phyloP scores from a whole-genome alignment of 2,329 filamentous ascomycete species.

The Aureobasidium sp. region DNA sequence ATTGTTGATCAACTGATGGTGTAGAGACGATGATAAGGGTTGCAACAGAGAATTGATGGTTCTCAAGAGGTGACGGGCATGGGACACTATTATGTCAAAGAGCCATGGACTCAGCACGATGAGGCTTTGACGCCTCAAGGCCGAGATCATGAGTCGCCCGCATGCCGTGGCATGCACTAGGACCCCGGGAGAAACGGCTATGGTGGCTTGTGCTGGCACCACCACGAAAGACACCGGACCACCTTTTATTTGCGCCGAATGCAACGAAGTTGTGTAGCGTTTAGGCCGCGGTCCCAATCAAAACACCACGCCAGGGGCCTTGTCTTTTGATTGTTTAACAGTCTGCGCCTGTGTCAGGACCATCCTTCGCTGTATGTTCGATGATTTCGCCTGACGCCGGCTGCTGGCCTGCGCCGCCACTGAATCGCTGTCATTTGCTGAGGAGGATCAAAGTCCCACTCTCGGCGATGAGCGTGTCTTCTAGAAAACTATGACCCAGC shows the following conservation, averaged over 20 bases:
- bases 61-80: not conserved
- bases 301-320: not conserved
- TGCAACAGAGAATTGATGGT: not conserved
- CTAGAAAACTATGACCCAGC: not conserved
- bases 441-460: not conserved
- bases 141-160: conserved; percentile 8
- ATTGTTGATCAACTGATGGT: not conserved
- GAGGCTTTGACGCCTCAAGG: conserved; percentile 9
- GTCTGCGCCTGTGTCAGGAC: not conserved
- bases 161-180: conserved; percentile 4
- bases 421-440: not conserved
- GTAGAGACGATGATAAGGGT: not conserved
- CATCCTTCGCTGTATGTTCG: not conserved
- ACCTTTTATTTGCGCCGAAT: not conserved
- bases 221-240: not conserved
- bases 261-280: not conserved
- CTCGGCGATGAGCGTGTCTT: not conserved
- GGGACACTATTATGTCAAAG: not conserved
- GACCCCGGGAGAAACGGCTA: not conserved
- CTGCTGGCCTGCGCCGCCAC: not conserved
- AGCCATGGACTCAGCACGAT: not conserved
- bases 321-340: not conserved
- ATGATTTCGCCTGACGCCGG: not conserved
- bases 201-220: not conserved
- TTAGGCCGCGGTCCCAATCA: not conserved